phyloP scores from a whole-genome alignment of 768 basidiomycete genomes.

The Boletus barrowsii region DNA sequence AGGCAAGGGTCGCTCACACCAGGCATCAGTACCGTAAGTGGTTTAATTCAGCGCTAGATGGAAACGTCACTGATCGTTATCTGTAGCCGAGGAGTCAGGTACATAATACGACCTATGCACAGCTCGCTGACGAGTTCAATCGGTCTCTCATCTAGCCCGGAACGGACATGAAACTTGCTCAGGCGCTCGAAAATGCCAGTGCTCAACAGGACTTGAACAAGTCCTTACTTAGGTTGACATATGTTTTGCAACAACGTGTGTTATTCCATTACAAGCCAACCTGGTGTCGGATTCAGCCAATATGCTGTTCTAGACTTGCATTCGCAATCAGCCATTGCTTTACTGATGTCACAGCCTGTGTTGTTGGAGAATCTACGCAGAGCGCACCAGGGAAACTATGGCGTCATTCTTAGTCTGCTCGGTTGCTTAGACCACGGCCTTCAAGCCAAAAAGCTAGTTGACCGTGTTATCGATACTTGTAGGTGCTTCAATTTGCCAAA shows the following conservation, averaged over 20 bases:
- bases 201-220: constrained; percentile 77
- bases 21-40: constrained; percentile 49
- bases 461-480: constrained; percentile 81
- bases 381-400: constrained; percentile 90
- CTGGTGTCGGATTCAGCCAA: neutral
- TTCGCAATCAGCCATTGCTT: constrained; percentile 77
- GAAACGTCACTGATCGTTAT: constrained; percentile 2
- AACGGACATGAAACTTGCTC: constrained; percentile 57
- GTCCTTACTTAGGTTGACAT: constrained; percentile 74
- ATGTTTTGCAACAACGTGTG: constrained; percentile 77
- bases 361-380: constrained; percentile 85
- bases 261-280: neutral
- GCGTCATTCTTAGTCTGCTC: constrained; percentile 84
- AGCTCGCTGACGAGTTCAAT: constrained; percentile 3
- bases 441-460: constrained; percentile 84
- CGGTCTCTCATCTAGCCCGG: constrained; percentile 29
- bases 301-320: constrained; percentile 52
- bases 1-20: constrained; percentile 29
- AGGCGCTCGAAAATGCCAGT: constrained; percentile 70
- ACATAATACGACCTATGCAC: neutral
- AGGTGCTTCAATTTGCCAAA: constrained; percentile 18
- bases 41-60: neutral
- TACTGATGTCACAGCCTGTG: constrained; percentile 76
- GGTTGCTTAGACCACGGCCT: constrained; percentile 90
- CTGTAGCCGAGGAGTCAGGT: constrained; percentile 30